Conservation (phyloP, 352 stramenopile species). For the Phytophthora hibernalis region DNA sequence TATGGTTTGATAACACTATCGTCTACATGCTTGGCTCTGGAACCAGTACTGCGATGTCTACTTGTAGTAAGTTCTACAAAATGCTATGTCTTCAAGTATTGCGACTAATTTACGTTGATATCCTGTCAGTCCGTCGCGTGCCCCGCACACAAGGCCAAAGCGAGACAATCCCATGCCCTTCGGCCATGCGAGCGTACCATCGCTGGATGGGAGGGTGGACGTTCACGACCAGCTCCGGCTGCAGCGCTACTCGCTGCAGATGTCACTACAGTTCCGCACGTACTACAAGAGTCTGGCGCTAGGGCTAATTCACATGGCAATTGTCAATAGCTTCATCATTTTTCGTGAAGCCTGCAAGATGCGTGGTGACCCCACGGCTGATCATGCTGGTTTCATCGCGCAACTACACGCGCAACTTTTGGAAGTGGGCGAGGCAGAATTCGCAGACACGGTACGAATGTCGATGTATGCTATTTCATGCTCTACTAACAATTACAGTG, state of each 20-base stretch:
- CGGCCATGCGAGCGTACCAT: no score
- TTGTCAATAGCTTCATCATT: not conserved
- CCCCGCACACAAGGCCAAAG: not conserved
- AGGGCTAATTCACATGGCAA: not conserved
- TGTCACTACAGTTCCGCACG: not conserved
- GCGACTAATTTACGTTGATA: not conserved
- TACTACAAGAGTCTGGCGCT: constrained; percentile 3
- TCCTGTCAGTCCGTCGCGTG: not conserved
- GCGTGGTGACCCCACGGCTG: not conserved
- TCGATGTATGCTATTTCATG: not conserved
- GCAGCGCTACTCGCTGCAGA: not conserved
- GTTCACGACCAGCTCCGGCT: no score
- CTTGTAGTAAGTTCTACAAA: constrained; percentile 1
- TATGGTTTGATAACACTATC: constrained; percentile 11
- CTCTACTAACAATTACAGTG: not conserved
- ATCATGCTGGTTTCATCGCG: not conserved
- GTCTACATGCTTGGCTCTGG: constrained; percentile 1
- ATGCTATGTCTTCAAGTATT: not conserved
- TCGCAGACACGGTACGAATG: not conserved
- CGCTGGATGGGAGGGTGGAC: no score
- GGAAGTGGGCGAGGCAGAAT: not conserved
- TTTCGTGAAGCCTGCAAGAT: not conserved
- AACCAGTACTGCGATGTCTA: constrained; percentile 2
- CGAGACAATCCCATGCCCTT: not conserved
- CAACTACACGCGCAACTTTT: not conserved